Evolutionary conservation across 768 basidiomycete genomes (phyloP).

Genomic region (Boletus sp.): DNA sequence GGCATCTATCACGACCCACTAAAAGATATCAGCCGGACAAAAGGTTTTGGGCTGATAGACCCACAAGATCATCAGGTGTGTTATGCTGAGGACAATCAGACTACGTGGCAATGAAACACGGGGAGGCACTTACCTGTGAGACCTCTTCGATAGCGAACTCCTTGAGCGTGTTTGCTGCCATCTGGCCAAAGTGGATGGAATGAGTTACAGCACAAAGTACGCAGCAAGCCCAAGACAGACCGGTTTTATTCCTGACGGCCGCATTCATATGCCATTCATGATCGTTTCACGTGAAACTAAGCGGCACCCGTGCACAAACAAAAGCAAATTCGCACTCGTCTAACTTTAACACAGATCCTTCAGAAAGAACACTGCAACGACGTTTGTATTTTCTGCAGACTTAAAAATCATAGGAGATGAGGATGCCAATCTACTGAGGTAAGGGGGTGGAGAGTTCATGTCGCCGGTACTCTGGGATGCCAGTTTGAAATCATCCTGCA

Average conservation of each 20-base stretch:
- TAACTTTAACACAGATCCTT: too few species aligned
- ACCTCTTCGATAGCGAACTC: slow-evolving; percentile 59
- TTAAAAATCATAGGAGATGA: too few species aligned
- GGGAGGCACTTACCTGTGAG: slow-evolving; percentile 39
- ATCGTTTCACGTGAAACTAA: slow-evolving; percentile 9
- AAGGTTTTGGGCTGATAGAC: slow-evolving; percentile 15
- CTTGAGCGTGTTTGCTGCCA: slow-evolving; percentile 38
- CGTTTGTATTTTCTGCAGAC: too few species aligned
- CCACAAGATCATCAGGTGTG: slow-evolving; percentile 69
- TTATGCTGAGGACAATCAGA: slow-evolving; percentile 54
- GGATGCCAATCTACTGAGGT: too few species aligned
- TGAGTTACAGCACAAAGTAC: neutral
- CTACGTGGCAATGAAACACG: neutral
- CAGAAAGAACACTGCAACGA: too few species aligned
- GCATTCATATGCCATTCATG: neutral
- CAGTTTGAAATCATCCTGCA: too few species aligned
- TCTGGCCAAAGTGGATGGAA: slow-evolving; percentile 3
- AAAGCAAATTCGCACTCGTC: neutral
- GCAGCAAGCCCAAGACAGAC: neutral
- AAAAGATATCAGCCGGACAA: neutral
- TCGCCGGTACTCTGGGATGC: too few species aligned
- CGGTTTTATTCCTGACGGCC: slow-evolving; percentile 1
- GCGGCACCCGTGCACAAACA: neutral
- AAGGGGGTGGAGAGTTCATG: too few species aligned
- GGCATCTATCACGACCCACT: slow-evolving; percentile 85